A percentile compares a stretch with the other conserved stretches of the same genome.
Evolutionary conservation across 352 stramenopile genomes (phyloP).

Genomic region (Phytophthora pistaciae): DNA sequence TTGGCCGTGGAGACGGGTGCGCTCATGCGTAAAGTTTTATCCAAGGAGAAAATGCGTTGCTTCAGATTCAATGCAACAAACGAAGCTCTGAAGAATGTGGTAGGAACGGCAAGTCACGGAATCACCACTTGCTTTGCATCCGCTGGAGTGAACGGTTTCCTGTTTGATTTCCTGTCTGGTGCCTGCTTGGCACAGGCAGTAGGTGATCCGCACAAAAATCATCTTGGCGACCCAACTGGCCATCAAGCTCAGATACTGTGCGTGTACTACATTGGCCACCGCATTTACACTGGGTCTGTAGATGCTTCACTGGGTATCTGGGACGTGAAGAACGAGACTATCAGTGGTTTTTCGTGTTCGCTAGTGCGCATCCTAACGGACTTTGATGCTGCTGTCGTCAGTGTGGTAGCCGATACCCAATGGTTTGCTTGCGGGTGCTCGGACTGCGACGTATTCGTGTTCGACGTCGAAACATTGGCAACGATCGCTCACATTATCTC

Average conservation of each 20-base stretch:
- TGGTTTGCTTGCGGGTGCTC: conserved; percentile 70
- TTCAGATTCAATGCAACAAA: conserved; percentile 83
- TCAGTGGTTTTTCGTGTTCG: conserved; percentile 59
- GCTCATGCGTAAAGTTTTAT: conserved; percentile 77
- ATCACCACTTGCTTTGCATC: conserved; percentile 68
- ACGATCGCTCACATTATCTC: conserved; percentile 62
- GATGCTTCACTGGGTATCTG: conserved; percentile 74
- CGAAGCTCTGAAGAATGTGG: conserved; percentile 74
- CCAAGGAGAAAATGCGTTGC: conserved; percentile 72
- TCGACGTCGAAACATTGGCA: conserved; percentile 50
- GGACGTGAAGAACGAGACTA: conserved; percentile 61
- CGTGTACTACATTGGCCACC: conserved; percentile 62
- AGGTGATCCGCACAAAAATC: conserved; percentile 66
- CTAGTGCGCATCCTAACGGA: conserved; percentile 62
- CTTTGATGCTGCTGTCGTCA: conserved; percentile 82
- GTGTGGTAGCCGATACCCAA: conserved; percentile 60
- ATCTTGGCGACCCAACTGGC: conserved; percentile 66
- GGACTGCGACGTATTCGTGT: conserved; percentile 81
- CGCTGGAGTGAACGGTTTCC: conserved; percentile 49
- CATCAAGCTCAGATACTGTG: conserved; percentile 78
- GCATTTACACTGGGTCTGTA: conserved; percentile 78
- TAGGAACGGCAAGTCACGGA: conserved; percentile 75
- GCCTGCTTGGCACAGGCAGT: conserved; percentile 73
- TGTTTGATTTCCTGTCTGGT: conserved; percentile 78
- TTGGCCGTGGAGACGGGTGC: conserved; percentile 71